Conservation (phyloP, 495 filamentous ascomycete genomes). For the Bryoglossum gracile region DNA sequence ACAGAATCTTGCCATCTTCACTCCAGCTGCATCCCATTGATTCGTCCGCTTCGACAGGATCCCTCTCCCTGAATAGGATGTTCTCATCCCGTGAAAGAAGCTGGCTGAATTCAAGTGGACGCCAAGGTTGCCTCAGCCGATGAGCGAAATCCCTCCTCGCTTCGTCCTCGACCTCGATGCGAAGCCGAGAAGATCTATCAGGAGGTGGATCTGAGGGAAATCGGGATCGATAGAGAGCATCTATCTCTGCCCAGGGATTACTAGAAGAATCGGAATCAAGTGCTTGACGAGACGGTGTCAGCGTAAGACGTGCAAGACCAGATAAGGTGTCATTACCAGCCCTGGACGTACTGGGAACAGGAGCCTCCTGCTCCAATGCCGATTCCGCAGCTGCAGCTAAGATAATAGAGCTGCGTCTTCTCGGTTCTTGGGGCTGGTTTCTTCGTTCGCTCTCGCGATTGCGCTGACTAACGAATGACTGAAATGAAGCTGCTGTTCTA, state of each 20-base stretch:
- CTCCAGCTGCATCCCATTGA: constrained; percentile 69
- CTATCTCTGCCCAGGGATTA: constrained; percentile 29
- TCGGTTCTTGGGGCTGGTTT: constrained; percentile 11
- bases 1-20: constrained; percentile 61
- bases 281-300: constrained; percentile 7
- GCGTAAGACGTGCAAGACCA: constrained; percentile 15
- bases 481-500: constrained; percentile 18
- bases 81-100: constrained; percentile 4
- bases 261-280: constrained; percentile 6
- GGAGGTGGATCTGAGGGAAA: constrained; percentile 16
- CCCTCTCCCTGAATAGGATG: not conserved
- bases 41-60: constrained; percentile 4
- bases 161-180: constrained; percentile 20
- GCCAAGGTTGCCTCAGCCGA: constrained; percentile 19
- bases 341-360: constrained; percentile 1
- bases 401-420: constrained; percentile 16
- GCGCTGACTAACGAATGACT: constrained; percentile 23
- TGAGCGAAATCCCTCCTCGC: constrained; percentile 20
- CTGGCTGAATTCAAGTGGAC: constrained; percentile 5
- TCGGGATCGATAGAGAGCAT: constrained; percentile 27
- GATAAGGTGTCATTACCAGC: constrained; percentile 12
- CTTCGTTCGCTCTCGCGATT: constrained; percentile 24
- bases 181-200: constrained; percentile 17
- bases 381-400: constrained; percentile 18
- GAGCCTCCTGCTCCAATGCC: constrained; percentile 10